Evolutionary conservation across 2,329 filamentous ascomycete species (phyloP), one percentile per base, ranked within the genome.

Genomic region (Bipolaris victoriae): DNA sequence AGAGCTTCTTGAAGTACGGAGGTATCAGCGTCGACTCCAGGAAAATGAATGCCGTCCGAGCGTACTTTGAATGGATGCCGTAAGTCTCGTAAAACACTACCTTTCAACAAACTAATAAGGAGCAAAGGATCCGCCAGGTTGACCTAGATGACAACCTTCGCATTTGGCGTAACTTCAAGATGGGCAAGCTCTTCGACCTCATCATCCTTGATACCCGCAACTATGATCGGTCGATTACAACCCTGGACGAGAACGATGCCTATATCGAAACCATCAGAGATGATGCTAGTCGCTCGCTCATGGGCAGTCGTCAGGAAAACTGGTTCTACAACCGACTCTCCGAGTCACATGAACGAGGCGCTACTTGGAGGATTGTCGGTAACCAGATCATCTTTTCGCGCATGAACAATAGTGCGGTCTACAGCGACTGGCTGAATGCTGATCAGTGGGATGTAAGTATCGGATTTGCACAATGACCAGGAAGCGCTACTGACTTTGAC

Each of bases 271-370:
- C 79, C 2, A 86, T 91, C 56, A 84, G 80, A 24, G 83, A 90
- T 63, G 87, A 91, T 56, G 84, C 87, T 6, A 83, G 84, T 9
- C 83, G 89, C 3, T 83, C 83, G 0, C 76, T 92, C 60, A 91
- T 92, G 88, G 89, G 89, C 1, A 79, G 81, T 2, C 82, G 82
- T 11, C 89, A 92, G 70, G 90, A 92, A 73, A 84, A 85, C 63
- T 92, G 89, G 90, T 72, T 74, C 29, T 73, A 67, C 46, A 56
- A 56, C 40, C 77, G 82, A 46, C 76, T 90, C 3, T 80, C 79
- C 3, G 74, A 82, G 50, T 87, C 86, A 1, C 79, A 83, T 18
- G 66, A 83, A 11, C 83, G 89, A 10, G 86, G 86, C 11, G 86
- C 88, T 0, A 80, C 82, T 0, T 92, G 89, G 89, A 80, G 88